phyloP scores from a whole-genome alignment of 257 asterid genomes.

The Marsdenia floribunda region DNA sequence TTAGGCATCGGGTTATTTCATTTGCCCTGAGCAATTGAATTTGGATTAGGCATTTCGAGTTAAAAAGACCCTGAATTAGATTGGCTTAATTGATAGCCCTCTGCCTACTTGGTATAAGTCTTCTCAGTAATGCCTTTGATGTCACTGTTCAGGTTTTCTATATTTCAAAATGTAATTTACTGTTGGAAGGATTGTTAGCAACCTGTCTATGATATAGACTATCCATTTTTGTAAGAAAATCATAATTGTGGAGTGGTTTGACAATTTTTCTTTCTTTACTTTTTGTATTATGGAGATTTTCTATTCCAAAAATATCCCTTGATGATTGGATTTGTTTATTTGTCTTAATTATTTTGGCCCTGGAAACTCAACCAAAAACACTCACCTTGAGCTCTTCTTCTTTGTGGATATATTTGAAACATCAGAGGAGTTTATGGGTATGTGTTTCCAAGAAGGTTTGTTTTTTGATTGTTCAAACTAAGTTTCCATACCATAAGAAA shows the following conservation, averaged over 20 bases:
- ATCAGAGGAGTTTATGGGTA: not conserved
- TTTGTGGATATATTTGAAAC: not conserved
- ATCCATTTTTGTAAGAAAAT: not conserved
- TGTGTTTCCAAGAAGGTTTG: not conserved
- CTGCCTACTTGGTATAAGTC: not conserved
- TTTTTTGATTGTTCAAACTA: not conserved
- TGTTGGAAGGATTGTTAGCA: not conserved
- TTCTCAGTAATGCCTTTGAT: not conserved
- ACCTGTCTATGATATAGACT: not conserved
- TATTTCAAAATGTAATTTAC: not conserved
- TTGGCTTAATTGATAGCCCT: not conserved
- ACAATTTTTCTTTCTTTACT: not conserved
- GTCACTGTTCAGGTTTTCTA: not conserved
- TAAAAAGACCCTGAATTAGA: not conserved
- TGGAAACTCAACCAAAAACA: not conserved
- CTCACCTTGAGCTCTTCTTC: not conserved
- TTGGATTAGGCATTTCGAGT: not conserved
- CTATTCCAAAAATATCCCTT: not conserved
- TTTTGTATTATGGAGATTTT: not conserved
- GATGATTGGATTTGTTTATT: not conserved
- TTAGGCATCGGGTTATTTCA: not conserved
- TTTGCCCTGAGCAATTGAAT: not conserved
- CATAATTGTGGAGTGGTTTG: not conserved
- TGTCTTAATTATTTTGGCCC: not conserved
- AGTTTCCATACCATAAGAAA: not conserved